Base-by-base conservation (phyloP, 2,329 filamentous ascomycete species). In the Stachybotrys elegans region DNA sequence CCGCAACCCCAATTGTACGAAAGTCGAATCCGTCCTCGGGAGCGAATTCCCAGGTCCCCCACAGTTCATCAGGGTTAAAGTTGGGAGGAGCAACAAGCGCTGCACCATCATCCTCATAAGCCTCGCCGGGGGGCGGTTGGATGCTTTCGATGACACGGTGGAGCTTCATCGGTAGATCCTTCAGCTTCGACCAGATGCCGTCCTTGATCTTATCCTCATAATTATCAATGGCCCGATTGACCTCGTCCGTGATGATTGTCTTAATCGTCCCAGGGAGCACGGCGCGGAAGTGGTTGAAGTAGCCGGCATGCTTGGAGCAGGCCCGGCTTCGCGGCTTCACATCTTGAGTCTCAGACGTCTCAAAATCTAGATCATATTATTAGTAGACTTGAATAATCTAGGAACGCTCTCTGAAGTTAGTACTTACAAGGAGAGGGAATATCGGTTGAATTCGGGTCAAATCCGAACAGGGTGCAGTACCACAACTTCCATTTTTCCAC, bases 351-450 rank as follows among this genome's bases (percentile, higher is more conserved):
- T 27, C 42, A 17, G 31, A 5, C 9, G 25, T 22, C 16, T 29
- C 41, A 37, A 27, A 38, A 27, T 42, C 37, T 22, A 32, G 21
- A 9, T 46, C 43, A 17, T 45, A 42, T 38, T 43, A 9, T 40
- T 29, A 40, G 22, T 25, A 12, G 9, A 22, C 13, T 13, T 7
- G 12, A 6, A 13, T 12, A 7, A 8, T 16, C 21, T 4, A 19
- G 6, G 17, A 36, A 19, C 34, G 14, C 6, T 37, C 19, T 46
- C 43, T 43, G 21, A n/a, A n/a, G n/a, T n/a, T 17, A 7, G 41
- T 35, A 36, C 53, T 50, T 51, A 56, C 53, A 56, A n/a, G 53
- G 53, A 5, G 53, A 56, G 5, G 53, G 53, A 16, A 54, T 48
- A 12, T 51, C 47, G 5, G 46, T 32, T 3, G 51, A 54, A 14